Base-by-base conservation (phyloP, 257 asterid species). In the Solanum etuberosum region DNA sequence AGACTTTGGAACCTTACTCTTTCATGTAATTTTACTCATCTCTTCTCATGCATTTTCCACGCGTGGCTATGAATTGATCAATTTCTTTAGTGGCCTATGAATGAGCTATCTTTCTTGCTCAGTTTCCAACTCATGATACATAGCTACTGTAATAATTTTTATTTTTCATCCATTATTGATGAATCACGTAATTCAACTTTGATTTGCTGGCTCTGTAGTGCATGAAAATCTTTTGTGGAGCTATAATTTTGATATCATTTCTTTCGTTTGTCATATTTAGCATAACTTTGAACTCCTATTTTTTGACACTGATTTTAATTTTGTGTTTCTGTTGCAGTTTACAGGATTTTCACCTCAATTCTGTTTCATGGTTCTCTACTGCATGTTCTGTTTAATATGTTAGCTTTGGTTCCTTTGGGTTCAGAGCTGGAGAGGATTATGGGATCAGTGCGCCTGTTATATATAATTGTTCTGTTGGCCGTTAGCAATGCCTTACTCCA, bases 371-470 rank as follows among this genome's bases (percentile, higher is more conserved):
- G 99, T 71, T 95, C 99, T 82, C 42, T 97, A 86, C 92, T 97
- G 72, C 99, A 97, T 91, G 96, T 96, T 90, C 91, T 94, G 89
- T 97, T 97, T 92, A 97, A 97, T 91, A 96, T 97, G 99, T 31
- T 96, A 94, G 99, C 99, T 63, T 91, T 96, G 93, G 98, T 95
- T 83, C 99, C 99, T 80, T 91, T 97, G 95, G 99, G 99, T 80
- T 94, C 99, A 84, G 99, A 95, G 91, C 96, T 97, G 89, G 99
- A 97, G 92, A 94, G 99, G 91, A 93, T 97, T 81, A 96, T 96
- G 99, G 99, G 99, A 87, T 97, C 99, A 43, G 91, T 97, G 88
- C 96, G 98, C 88, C 88, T 95, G 92, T 86, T 92, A 87, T 95
- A 93, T 90, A 86, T 92, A 84, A 91, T 90, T 86, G 81, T 92